Base-by-base conservation (phyloP, 176 grass and related monocot genomes). In the Hyparrhenia diplandra region DNA sequence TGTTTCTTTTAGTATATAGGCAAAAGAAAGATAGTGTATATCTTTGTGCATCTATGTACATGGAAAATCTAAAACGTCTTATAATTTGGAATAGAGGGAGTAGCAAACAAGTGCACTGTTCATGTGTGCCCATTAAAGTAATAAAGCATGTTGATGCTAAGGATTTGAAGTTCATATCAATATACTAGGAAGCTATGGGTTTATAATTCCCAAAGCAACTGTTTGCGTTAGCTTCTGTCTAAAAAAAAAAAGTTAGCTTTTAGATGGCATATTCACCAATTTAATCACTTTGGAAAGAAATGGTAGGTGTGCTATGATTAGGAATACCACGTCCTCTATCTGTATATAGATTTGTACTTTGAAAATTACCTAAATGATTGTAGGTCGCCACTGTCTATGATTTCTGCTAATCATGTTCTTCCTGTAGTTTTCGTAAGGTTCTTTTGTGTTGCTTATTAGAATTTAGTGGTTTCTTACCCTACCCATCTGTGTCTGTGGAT, bases 341-440 rank as follows among this genome's bases (percentile, higher is more conserved):
- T 35, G 24, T 61, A 43, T 61, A 23, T 31, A 62, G 49, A 67
- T 24, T 66, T 58, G 24, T 17, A 51, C 39, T 69, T 80, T 54
- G 69, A 75, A 77, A 85, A 57, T 64, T 75, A 62, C 74, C 69
- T 79, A 62, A 25, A 64, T 47, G 41, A 75, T 17, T 80, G 69
- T 70, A 64, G 21, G 5, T 42, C 2, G 14, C 42, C 52, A 57
- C 40, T 51, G 5, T 47, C 35, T 51, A n/a, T n/a, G 23, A 54
- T 75, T 84, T 71, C 23, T 71, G 23, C 68, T 9, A 47, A 25
- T 28, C 68, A 31, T n/a, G n/a, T 32, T 21, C n/a, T n/a, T 40
- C 67, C 41, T 80, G 45, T 89, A 63, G 40, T 76, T 62, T n/a
- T 17, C 36, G 55, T 30, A 63, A 54, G 51, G 40, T 92, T 72